Evolutionary conservation across 2,329 filamentous ascomycete genomes (phyloP), one percentile per base, ranked within the genome.

Genomic region (Aspergillus sp.): DNA sequence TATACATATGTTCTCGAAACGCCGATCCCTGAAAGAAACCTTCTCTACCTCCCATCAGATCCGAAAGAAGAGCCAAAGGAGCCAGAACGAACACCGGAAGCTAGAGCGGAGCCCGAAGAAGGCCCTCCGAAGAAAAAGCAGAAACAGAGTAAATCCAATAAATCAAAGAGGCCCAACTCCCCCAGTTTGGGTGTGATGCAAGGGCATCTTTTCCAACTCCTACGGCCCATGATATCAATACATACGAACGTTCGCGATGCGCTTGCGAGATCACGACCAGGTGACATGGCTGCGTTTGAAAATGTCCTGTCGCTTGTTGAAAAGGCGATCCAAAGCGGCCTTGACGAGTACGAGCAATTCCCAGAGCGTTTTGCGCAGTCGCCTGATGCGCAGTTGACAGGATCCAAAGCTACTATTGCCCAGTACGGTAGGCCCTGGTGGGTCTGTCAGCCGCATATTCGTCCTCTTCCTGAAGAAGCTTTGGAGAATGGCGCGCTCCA

Each of bases 161-260:
- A 73, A 52, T 53, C 58, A 8, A 69, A 71, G 50, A 65, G 70
- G 54, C 58, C 79, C 71, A 65, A 62, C 3, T 76, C 77, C 27
- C 74, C 78, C 3, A 97, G 93, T 64, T 73, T 95, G 42, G 75
- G 79, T 7, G 82, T 82, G 32, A 87, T 96, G 76, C 90, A 97
- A 66, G 82, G 88, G 0, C 93, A 98, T 66, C 79, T 96, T 39
- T 98, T 98, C 74, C 86, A 94, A 64, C 78, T 98, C 28, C 78
- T 97, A 26, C 80, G 91, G 10, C 83, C 91, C 30, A 78, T 97
- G 27, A 82, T 98, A 32, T 75, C 82, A 2, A 78, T 76, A 51
- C 86, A 96, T 67, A 90, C 87, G 27, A 78, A 93, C 55, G 82
- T 97, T 30, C 81, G 93, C 30, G 88, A 97, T 62, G 80, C 83